These are phyloP conservation scores for Botrytis elliptica DNA, from an alignment of 2,329 filamentous ascomycete species.

Conservation along the genomic window DNA sequence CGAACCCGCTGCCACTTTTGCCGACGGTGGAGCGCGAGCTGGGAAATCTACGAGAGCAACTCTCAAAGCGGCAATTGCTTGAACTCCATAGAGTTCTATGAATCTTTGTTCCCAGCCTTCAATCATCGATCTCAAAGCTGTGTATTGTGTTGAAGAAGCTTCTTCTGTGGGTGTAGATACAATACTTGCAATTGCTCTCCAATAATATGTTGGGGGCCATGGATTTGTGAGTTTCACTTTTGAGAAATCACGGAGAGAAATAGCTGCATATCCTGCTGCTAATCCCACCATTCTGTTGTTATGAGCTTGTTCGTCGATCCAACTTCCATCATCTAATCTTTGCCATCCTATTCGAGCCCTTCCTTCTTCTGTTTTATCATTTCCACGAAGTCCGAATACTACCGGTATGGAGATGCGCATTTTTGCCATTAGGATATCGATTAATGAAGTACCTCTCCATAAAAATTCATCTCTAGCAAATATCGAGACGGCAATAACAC, in stretches of 20 bases:
- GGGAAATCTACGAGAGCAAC: slow-evolving; percentile 75
- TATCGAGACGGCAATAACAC: slow-evolving; percentile 71
- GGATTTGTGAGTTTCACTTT: slow-evolving; percentile 66
- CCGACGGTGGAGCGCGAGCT: slow-evolving; percentile 8
- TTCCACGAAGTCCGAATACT: slow-evolving; percentile 78
- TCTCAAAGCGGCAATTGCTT: slow-evolving; percentile 68
- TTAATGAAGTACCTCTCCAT: slow-evolving; percentile 66
- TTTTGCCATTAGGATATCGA: slow-evolving; percentile 86
- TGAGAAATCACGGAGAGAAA: slow-evolving; percentile 80
- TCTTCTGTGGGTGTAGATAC: slow-evolving; percentile 69
- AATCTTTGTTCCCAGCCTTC: slow-evolving; percentile 73
- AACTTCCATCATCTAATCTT: slow-evolving; percentile 47
- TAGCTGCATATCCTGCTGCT: slow-evolving; percentile 77
- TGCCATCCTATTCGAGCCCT: slow-evolving; percentile 72
- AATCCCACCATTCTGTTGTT: slow-evolving; percentile 80
- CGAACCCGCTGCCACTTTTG: slow-evolving; percentile 11
- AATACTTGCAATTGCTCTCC: slow-evolving; percentile 73
- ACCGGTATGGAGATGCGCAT: slow-evolving; percentile 78
- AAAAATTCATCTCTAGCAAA: slow-evolving; percentile 68
- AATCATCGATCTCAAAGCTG: slow-evolving; percentile 70
- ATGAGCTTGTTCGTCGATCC: slow-evolving; percentile 69
- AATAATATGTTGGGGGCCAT: slow-evolving; percentile 78
- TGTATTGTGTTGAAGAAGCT: slow-evolving; percentile 70
- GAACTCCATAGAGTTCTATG: slow-evolving; percentile 75
- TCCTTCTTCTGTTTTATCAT: slow-evolving; percentile 69